phyloP scores from a whole-genome alignment of 2,329 filamentous ascomycete genomes.

The Nigrograna mackinnonii region DNA sequence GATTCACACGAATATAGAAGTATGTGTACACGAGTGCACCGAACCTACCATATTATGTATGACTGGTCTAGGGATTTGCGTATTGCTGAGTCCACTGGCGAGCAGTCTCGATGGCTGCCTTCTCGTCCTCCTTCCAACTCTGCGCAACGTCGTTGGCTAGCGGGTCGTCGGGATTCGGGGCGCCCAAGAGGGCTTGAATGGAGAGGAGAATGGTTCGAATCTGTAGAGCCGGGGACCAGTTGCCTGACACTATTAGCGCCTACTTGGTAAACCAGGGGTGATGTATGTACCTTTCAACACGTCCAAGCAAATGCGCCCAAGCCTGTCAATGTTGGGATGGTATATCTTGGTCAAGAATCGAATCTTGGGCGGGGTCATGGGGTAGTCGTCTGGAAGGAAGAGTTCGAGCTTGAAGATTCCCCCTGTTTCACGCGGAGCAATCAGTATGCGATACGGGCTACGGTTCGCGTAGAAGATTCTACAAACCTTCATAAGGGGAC shows the following conservation, averaged over 20 bases:
- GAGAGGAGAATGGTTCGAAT: conserved; percentile 98
- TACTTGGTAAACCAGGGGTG: not conserved
- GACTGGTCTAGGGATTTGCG: conserved; percentile 51
- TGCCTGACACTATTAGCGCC: conserved; percentile 62
- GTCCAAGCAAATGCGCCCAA: conserved; percentile 95
- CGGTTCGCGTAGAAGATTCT: not conserved
- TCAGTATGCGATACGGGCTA: too few relatives aligned
- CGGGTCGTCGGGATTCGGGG: conserved; percentile 97
- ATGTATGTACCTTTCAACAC: conserved; percentile 83
- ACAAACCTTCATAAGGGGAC: conserved; percentile 91
- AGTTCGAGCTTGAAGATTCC: conserved; percentile 97
- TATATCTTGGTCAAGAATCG: conserved; percentile 99
- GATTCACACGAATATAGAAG: too few relatives aligned
- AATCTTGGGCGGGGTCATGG: conserved; percentile 98
- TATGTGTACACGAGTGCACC: too few relatives aligned
- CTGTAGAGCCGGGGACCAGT: conserved; percentile 97
- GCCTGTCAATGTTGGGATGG: conserved; percentile 97
- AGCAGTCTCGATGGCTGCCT: conserved; percentile 87
- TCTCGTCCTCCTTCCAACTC: conserved; percentile 96
- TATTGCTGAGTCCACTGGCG: conserved; percentile 89
- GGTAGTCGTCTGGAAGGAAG: conserved; percentile 97
- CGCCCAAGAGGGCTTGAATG: conserved; percentile 93
- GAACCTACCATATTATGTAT: not conserved
- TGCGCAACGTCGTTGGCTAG: conserved; percentile 97
- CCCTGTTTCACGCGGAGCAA: too few relatives aligned